Evolutionary conservation across 306 rosid genomes (phyloP).

Genomic region (Acacia crassicarpa): DNA sequence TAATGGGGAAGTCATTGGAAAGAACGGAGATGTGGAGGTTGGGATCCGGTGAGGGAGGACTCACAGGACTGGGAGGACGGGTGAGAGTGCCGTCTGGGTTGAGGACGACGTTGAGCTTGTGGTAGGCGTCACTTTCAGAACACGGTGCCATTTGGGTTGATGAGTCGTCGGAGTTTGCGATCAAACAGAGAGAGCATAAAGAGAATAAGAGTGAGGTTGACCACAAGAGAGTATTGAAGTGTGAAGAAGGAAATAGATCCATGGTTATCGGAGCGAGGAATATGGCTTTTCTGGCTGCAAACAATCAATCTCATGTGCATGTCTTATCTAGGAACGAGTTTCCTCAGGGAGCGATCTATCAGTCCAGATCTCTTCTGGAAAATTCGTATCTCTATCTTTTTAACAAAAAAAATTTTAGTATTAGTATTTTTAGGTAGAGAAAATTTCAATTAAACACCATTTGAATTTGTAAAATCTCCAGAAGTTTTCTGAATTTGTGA

Average conservation of each 20-base stretch:
- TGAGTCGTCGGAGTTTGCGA: no score
- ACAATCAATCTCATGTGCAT: no score
- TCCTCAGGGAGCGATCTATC: no score
- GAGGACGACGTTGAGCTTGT: constrained; percentile 16
- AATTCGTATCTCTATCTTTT: no score
- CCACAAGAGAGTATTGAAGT: not conserved
- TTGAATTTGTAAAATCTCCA: no score
- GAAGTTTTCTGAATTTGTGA: no score
- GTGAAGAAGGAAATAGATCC: not conserved
- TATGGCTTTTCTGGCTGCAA: not conserved
- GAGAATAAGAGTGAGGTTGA: not conserved
- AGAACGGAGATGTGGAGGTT: constrained; percentile 20
- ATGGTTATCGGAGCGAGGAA: not conserved
- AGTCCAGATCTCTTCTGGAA: no score
- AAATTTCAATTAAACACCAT: no score
- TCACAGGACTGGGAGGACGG: not conserved
- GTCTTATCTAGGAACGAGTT: no score
- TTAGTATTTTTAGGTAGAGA: no score
- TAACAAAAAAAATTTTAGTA: no score
- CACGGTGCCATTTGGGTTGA: not conserved
- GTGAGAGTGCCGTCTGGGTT: constrained; percentile 25
- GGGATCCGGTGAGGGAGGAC: constrained; percentile 28
- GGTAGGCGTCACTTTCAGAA: not conserved
- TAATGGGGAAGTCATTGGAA: constrained; percentile 35
- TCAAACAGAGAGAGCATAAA: no score